Evolutionary conservation across 352 stramenopile genomes (phyloP).

Genomic region (Globisporangium acanthophoron): DNA sequence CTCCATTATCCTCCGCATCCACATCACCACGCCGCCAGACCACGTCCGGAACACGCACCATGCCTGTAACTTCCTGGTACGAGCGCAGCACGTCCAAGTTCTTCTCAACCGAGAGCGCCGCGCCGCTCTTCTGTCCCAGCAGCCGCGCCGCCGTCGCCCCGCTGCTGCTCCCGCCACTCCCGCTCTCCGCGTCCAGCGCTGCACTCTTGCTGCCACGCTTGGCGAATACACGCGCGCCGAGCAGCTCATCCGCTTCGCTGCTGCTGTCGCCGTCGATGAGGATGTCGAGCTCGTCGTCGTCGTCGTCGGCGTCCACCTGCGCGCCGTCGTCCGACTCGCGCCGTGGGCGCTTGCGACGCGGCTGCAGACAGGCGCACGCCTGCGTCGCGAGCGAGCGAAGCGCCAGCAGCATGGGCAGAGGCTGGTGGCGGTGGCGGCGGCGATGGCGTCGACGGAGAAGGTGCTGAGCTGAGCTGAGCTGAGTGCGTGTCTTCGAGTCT

Average conservation of each 20-base stretch:
- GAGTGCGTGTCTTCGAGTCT: too few species aligned
- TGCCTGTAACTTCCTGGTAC: slow-evolving; percentile 60
- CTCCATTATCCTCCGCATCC: not conserved
- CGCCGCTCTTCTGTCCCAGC: slow-evolving; percentile 6
- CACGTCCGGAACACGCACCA: slow-evolving; percentile 20
- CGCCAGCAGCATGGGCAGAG: not conserved
- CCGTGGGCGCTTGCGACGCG: slow-evolving; percentile 51
- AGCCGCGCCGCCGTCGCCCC: slow-evolving; percentile 1
- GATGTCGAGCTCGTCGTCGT: slow-evolving; percentile 26
- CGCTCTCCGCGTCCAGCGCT: not conserved
- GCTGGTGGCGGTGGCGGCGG: too few species aligned
- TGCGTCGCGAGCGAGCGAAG: slow-evolving; percentile 45
- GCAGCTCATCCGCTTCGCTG: slow-evolving; percentile 10
- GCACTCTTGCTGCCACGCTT: slow-evolving; percentile 15
- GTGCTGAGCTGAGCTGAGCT: too few species aligned
- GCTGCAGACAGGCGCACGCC: slow-evolving; percentile 70
- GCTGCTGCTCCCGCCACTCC: not conserved
- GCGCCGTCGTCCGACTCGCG: slow-evolving; percentile 43
- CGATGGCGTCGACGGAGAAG: not conserved
- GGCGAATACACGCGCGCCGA: slow-evolving; percentile 8
- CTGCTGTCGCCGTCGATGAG: slow-evolving; percentile 27
- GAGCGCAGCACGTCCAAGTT: slow-evolving; percentile 50
- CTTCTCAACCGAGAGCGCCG: slow-evolving; percentile 12
- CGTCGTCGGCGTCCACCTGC: slow-evolving; percentile 16
- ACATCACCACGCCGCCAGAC: too few species aligned